These are phyloP conservation scores for Emergomyces orientalis DNA, from an alignment of 2,329 filamentous ascomycete species.

Conservation along the genomic window DNA sequence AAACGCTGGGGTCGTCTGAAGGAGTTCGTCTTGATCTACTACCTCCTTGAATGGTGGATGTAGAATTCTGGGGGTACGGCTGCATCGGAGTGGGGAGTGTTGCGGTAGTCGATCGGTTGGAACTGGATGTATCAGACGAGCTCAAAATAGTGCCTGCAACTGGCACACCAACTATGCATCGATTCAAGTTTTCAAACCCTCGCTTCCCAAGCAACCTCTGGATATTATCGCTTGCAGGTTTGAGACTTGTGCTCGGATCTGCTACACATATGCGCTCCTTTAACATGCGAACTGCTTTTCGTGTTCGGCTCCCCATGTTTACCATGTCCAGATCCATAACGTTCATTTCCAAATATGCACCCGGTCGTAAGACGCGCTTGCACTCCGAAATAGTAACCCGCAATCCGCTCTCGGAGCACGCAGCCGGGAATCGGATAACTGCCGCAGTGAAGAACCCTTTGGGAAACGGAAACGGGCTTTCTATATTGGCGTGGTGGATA, in stretches of 20 bases:
- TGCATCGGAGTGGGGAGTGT: slow-evolving; percentile 13
- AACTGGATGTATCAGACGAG: slow-evolving; percentile 36
- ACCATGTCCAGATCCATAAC: slow-evolving; percentile 43
- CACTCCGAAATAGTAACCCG: slow-evolving; percentile 41
- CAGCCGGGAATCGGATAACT: slow-evolving; percentile 39
- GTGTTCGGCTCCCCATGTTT: slow-evolving; percentile 41
- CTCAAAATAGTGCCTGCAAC: slow-evolving; percentile 38
- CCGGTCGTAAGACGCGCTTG: slow-evolving; percentile 40
- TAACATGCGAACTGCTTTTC: slow-evolving; percentile 37
- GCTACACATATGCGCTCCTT: slow-evolving; percentile 39
- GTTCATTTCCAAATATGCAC: slow-evolving; percentile 42
- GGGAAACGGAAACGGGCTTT: slow-evolving; percentile 38
- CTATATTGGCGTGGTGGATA: slow-evolving; percentile 34
- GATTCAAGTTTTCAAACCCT: slow-evolving; percentile 41
- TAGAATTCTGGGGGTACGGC: slow-evolving; percentile 9
- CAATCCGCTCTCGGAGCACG: slow-evolving; percentile 36
- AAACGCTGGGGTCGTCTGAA: slow-evolving; percentile 33
- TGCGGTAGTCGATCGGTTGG: slow-evolving; percentile 26
- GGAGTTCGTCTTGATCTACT: slow-evolving; percentile 21
- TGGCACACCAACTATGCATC: slow-evolving; percentile 42
- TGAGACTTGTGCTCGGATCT: slow-evolving; percentile 37
- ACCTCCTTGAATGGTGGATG: neutral
- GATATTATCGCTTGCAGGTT: slow-evolving; percentile 40
- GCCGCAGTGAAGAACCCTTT: slow-evolving; percentile 39
- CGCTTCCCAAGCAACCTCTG: slow-evolving; percentile 37